Evolutionary conservation across 1,284 basidiomycete genomes (phyloP), one percentile per base, ranked within the genome.

Genomic region (Puccinia coronata): DNA sequence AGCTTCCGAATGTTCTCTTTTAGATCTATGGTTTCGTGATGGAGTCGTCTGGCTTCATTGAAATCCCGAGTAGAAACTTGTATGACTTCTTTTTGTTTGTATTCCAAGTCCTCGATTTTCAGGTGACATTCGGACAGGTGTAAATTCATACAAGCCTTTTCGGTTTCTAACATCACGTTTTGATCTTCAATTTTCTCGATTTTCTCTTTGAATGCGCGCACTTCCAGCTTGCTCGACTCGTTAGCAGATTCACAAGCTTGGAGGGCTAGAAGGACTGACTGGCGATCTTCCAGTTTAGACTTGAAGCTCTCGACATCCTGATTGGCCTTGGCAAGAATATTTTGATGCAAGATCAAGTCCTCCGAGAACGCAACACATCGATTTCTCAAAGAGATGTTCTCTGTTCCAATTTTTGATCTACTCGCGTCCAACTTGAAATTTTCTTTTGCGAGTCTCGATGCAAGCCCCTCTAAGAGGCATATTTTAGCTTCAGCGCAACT

Each of bases 81-180:
- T 14, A 49, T 70, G 41, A 70, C 49, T 47, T 70, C 67, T 31
- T 70, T 43, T 36, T 70, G 41, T 36, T 53, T 70, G 25, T n/a
- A 47, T 23, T 70, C 67, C 41, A 70, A 49, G 31, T 49, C 28
- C 67, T 47, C 11, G 43, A 70, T 70, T 39, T 70, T 70, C 43
- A 70, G 18, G 25, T 70, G 67, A n/a, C 67, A 73, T 73, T 73
- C 49, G n/a, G 71, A 53, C 23, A 73, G 34, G n/a, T 55, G 49
- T 73, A 55, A 73, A 57, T 51, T 51, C 18, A 8, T 51, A 14
- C 53, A 39, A 36, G 71, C 43, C 23, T 73, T 73, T 73, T 73
- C 43, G 36, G 47, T 57, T 57, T 34, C 51, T 57, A 73, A 11
- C 34, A 31, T 11, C 8, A 57, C 28, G 51, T 57, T 73, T 16